phyloP scores from a whole-genome alignment of 805 yeast species.

The Myxozyma neotropica region DNA sequence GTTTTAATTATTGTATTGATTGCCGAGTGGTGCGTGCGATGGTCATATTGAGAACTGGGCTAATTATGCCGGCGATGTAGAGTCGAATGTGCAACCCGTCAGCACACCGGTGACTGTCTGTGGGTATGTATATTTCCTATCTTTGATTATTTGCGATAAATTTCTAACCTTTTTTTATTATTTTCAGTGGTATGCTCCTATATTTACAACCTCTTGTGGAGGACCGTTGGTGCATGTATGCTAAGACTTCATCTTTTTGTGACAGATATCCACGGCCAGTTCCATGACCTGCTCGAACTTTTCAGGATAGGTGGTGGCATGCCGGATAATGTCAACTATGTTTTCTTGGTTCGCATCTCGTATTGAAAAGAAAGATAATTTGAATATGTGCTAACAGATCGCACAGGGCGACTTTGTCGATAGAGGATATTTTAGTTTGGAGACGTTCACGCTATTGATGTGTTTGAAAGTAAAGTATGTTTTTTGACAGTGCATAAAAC shows the following conservation, averaged over 20 bases:
- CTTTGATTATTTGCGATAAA: too few species aligned
- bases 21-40: too few species aligned
- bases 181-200: slow-evolving; percentile 22
- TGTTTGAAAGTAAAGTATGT: slow-evolving; percentile 75
- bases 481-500: too few species aligned
- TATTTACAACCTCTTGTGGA: neutral
- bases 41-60: too few species aligned
- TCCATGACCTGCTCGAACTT: slow-evolving; percentile 88
- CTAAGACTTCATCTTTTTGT: too few species aligned
- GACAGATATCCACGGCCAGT: slow-evolving; percentile 98
- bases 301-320: slow-evolving; percentile 92
- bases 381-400: neutral
- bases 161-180: neutral
- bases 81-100: slow-evolving; percentile 91
- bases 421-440: slow-evolving; percentile 93
- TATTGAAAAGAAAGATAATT: neutral
- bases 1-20: slow-evolving; percentile 11
- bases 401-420: slow-evolving; percentile 87
- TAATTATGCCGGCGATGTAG: too few species aligned
- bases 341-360: slow-evolving; percentile 54
- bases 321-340: slow-evolving; percentile 78
- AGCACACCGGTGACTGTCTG: slow-evolving; percentile 92
- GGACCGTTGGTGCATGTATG: too few species aligned
- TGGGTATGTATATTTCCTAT: slow-evolving; percentile 51
- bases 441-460: slow-evolving; percentile 92